Evolutionary conservation across 495 filamentous ascomycete genomes (phyloP), one percentile per base, ranked within the genome.

Genomic region (Daldinia loculata): DNA sequence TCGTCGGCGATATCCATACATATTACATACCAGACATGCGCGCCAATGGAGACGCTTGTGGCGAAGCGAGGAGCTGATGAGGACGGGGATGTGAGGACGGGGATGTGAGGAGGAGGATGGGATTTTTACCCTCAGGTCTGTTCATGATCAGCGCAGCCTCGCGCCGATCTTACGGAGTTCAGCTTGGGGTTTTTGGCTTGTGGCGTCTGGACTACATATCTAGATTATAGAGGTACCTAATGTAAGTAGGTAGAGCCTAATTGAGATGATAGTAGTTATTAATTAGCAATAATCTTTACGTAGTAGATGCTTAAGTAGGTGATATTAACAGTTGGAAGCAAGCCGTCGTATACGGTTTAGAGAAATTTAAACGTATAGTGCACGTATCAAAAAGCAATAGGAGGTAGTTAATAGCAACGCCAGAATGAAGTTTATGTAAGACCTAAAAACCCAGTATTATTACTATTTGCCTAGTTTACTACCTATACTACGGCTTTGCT

Each of bases 61-160:
- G 41, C 17, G 55, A 22, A 32, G 30, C 17, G 17, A 22, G 17
- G n/a, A 38, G 55, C n/a, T 38, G n/a, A 57, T 22, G 55, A 27
- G 7, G n/a, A 43, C 22, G n/a, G 34, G 30, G 63, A 8, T n/a
- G 61, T 11, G 66, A 24, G 22, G 27, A 19, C n/a, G n/a, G n/a
- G n/a, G n/a, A n/a, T n/a, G n/a, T n/a, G 7, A 11, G n/a, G 41
- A 45, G 32, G 9, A 19, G 41, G 7, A 26, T 45, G 30, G 67
- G 56, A 55, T 56, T 56, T 56, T 39, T 53, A 14, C 61, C 61
- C 34, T 67, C 43, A 38, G 52, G 43, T 67, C 69, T 26, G 63
- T 9, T 9, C 27, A 59, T 34, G 63, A 62, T 67, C 63, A 56
- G 41, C 57, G 43, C 43, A 61, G 63, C 63, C 63, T 62, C 63